Conservation (phyloP, 139 green algal species). For the Chlorella sp. region DNA sequence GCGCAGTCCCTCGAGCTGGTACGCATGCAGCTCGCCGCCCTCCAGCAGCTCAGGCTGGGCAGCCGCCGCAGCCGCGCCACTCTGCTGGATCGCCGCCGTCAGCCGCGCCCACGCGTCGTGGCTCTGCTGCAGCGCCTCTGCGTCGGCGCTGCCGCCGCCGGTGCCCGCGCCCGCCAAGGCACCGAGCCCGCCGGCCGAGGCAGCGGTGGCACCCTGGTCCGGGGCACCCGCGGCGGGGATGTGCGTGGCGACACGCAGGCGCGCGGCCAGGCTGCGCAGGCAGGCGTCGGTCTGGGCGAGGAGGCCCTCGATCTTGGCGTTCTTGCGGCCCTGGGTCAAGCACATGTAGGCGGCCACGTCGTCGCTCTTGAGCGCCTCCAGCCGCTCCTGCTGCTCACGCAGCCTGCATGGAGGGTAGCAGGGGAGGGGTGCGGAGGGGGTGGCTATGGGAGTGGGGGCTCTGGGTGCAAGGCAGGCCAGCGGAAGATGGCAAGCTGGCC, state of each 20-base stretch:
- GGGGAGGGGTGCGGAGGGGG: background rate
- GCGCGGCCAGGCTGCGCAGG: constrained; percentile 46
- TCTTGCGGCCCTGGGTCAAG: constrained; percentile 63
- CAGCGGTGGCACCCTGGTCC: background rate
- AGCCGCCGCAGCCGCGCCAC: constrained; percentile 45
- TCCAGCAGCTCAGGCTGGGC: constrained; percentile 53
- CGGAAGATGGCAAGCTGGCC: no score
- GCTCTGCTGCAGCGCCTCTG: constrained; percentile 30
- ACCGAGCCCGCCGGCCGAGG: background rate
- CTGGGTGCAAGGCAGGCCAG: background rate
- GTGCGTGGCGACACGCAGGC: no score
- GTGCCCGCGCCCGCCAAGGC: no score
- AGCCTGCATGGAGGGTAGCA: constrained; percentile 1
- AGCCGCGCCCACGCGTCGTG: constrained; percentile 32
- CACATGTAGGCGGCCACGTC: constrained; percentile 81
- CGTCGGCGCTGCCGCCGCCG: background rate
- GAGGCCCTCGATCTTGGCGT: constrained; percentile 55
- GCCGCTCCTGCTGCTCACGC: constrained; percentile 37
- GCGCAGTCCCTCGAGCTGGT: constrained; percentile 91
- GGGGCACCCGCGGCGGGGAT: background rate
- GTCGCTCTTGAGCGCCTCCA: constrained; percentile 71
- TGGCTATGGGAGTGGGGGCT: background rate
- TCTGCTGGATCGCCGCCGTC: constrained; percentile 33
- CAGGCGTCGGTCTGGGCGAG: constrained; percentile 67
- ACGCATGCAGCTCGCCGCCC: constrained; percentile 80